Evolutionary conservation across 2,329 filamentous ascomycete species (phyloP), one percentile per base, ranked within the genome.

Genomic region (Coniochaeta prunicola): DNA sequence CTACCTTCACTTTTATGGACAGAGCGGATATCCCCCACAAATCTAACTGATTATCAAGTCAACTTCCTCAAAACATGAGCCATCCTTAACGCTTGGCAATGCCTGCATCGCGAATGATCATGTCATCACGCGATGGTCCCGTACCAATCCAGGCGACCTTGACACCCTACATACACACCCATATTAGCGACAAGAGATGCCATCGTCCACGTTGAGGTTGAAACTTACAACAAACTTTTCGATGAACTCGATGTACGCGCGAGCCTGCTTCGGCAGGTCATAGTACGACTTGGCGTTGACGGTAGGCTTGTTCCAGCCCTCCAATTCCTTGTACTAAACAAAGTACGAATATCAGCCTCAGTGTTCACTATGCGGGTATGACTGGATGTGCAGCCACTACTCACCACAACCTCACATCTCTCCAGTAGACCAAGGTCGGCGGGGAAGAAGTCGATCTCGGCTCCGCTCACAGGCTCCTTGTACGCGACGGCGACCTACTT

Each of bases 261-360:
- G 78, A 21, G 87, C 87, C 66, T 86, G 77, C 67, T 76, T 74
- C 7, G 88, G 88, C 45, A 91, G 75, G 33, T 87, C 83, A 48
- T 82, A 56, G 67, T 78, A 91, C 61, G 74, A 79, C 70, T 80
- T 84, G 57, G 78, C 76, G 54, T 80, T 78, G 7, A 83, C 84
- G 0, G 85, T 91, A 36, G 81, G 76, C 67, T 77, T 78, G 67
- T 88, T 79, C 89, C 88, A 92, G 54, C 89, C 89, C 19, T 82
- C 79, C 60, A 92, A 72, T 57, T 85, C 87, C 66, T 85, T 78
- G 73, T 91, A 91, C 48, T 53, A 17, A 30, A 53, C 3, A 17
- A 31, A 26, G 19, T 53, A 31, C 5, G 10, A 17, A 53, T 53
- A 17, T 53, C 15, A 33, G 48, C 10, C 15, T 17, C 17, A 31